phyloP scores from a whole-genome alignment of 768 basidiomycete species.

The Boletus barrowsii region DNA sequence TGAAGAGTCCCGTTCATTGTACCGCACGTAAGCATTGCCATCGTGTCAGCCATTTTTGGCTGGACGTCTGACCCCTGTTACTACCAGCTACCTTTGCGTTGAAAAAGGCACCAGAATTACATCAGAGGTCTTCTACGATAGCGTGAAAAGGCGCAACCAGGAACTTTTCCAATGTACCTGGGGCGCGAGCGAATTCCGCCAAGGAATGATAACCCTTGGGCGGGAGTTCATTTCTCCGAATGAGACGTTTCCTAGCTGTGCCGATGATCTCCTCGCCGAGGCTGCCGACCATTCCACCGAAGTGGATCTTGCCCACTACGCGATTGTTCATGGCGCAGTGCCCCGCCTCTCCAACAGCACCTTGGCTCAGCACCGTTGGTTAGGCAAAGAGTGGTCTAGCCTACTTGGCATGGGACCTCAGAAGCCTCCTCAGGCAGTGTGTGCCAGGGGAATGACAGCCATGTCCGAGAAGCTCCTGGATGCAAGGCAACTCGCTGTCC shows the following conservation, averaged over 20 bases:
- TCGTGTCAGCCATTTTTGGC: neutral
- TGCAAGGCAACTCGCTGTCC: neutral
- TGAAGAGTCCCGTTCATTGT: neutral
- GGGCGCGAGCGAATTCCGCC: neutral
- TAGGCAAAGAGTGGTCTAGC: neutral
- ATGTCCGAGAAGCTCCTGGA: neutral
- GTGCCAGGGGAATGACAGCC: neutral
- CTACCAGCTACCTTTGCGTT: neutral
- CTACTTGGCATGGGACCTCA: neutral
- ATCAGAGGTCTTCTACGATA: neutral
- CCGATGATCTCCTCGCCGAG: neutral
- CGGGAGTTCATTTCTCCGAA: neutral
- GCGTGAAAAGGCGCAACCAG: neutral
- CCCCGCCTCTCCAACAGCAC: neutral
- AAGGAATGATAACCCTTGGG: neutral
- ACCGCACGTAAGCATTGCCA: neutral
- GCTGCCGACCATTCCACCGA: constrained; percentile 6
- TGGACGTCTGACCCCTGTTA: too few relatives aligned
- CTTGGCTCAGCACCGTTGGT: constrained; percentile 1
- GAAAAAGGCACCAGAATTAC: neutral
- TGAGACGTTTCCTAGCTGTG: neutral
- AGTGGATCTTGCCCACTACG: constrained; percentile 2
- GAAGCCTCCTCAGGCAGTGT: neutral
- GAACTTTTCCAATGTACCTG: neutral
- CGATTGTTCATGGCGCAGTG: neutral